Percentiles rank a stretch among this genome's conserved stretches.
These are phyloP conservation scores for Verticillium isaacii DNA, from an alignment of 2,329 filamentous ascomycete species.

Conservation along the genomic window DNA sequence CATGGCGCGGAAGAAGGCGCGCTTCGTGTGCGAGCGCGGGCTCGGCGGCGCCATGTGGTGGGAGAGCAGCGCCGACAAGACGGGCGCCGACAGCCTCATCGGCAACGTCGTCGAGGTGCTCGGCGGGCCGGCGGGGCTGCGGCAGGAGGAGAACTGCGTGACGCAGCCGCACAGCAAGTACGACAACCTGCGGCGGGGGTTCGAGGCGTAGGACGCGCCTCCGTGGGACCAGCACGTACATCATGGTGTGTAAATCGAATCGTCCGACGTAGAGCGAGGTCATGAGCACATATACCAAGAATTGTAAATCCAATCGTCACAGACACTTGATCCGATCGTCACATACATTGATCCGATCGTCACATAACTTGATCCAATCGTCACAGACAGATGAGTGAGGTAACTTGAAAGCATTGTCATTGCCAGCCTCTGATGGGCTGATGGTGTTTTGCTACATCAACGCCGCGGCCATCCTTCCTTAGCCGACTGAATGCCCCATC, in stretches of 20 bases:
- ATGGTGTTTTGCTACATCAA: slow-evolving; percentile 38
- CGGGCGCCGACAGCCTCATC: slow-evolving; percentile 63
- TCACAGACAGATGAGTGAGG: neutral
- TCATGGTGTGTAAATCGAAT: too few relatives aligned
- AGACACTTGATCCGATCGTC: neutral
- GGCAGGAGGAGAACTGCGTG: slow-evolving; percentile 54
- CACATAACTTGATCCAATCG: neutral
- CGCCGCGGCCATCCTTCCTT: slow-evolving; percentile 29
- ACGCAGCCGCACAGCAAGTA: slow-evolving; percentile 64
- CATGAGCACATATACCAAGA: too few relatives aligned
- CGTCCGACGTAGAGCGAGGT: too few relatives aligned
- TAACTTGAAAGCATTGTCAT: slow-evolving; percentile 11
- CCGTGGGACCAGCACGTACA: too few relatives aligned
- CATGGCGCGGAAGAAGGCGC: slow-evolving; percentile 64
- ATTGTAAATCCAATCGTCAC: too few relatives aligned
- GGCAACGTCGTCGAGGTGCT: slow-evolving; percentile 55
- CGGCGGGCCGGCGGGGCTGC: slow-evolving; percentile 46
- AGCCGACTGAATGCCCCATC: slow-evolving; percentile 14
- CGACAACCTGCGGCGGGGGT: slow-evolving; percentile 60
- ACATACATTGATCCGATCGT: neutral
- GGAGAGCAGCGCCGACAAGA: slow-evolving; percentile 79
- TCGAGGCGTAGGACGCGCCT: slow-evolving; percentile 21
- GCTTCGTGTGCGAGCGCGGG: slow-evolving; percentile 60
- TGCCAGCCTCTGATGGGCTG: slow-evolving; percentile 22
- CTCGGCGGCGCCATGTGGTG: slow-evolving; percentile 97